Evolutionary conservation across 2,329 filamentous ascomycete genomes (phyloP).

Genomic region (Neopestalotiopsis sp.): DNA sequence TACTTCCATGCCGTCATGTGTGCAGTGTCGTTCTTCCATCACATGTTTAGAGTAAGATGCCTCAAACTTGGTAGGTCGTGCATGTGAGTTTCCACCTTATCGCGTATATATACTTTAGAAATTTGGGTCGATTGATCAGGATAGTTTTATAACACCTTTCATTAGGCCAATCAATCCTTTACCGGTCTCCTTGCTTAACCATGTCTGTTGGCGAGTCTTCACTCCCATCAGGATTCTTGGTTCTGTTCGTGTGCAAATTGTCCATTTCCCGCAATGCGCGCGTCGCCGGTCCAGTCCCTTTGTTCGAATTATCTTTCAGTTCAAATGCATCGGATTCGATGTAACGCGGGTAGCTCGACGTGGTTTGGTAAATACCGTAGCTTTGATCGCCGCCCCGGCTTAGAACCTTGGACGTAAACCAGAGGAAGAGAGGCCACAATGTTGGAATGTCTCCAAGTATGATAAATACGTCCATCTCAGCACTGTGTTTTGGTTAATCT

Average conservation of each 20-base stretch:
- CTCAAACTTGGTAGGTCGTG: too few species aligned
- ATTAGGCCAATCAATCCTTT: too few species aligned
- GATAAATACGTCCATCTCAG: background rate
- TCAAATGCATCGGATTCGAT: background rate
- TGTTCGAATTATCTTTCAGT: background rate
- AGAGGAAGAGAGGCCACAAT: background rate
- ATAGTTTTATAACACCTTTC: too few species aligned
- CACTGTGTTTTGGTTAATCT: background rate
- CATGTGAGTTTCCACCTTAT: too few species aligned
- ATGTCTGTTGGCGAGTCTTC: background rate
- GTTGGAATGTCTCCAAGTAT: background rate
- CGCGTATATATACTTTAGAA: too few species aligned
- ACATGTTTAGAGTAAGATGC: too few species aligned
- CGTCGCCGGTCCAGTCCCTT: background rate
- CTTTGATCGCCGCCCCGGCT: background rate
- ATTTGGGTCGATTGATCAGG: too few species aligned
- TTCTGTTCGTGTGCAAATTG: background rate
- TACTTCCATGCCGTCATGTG: too few species aligned
- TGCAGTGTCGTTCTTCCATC: too few species aligned
- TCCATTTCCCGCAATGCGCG: background rate
- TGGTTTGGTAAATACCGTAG: background rate
- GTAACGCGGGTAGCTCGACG: background rate
- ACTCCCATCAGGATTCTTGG: background rate
- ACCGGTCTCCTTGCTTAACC: too few species aligned
- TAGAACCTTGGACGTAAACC: background rate